Percentiles rank a stretch among this genome's conserved stretches.
Conservation (phyloP, 2,329 filamentous ascomycete genomes). For the Fusarium humuli region DNA sequence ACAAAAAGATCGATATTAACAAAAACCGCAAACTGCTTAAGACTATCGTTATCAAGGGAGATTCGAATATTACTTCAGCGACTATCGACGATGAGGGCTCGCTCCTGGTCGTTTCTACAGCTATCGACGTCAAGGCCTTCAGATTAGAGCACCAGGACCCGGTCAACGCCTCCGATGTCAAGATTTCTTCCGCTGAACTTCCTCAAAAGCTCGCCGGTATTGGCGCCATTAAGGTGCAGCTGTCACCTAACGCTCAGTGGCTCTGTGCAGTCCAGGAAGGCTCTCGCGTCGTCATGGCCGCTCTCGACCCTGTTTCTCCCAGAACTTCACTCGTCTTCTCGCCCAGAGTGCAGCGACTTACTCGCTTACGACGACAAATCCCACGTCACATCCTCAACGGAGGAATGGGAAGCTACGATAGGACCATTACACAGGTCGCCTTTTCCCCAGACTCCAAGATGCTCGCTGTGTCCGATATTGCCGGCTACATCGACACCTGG, state of each 20-base stretch:
- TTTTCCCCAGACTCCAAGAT: slow-evolving; percentile 87
- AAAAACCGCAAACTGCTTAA: slow-evolving; percentile 74
- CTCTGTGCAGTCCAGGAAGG: slow-evolving; percentile 73
- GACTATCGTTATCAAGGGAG: slow-evolving; percentile 75
- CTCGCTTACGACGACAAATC: slow-evolving; percentile 65
- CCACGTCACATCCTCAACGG: slow-evolving; percentile 69
- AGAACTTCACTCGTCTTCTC: slow-evolving; percentile 48
- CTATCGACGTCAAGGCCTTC: slow-evolving; percentile 81
- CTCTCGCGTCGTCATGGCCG: slow-evolving; percentile 65
- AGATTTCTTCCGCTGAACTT: slow-evolving; percentile 76
- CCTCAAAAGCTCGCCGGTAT: slow-evolving; percentile 65
- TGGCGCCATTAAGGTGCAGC: slow-evolving; percentile 76
- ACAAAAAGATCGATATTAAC: slow-evolving; percentile 57
- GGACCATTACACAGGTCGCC: slow-evolving; percentile 76
- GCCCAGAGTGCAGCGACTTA: slow-evolving; percentile 57
- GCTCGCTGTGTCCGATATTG: slow-evolving; percentile 82
- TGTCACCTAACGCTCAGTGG: slow-evolving; percentile 79
- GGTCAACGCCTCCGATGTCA: slow-evolving; percentile 68
- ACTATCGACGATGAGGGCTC: slow-evolving; percentile 77
- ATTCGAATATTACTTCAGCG: slow-evolving; percentile 84
- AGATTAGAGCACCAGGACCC: slow-evolving; percentile 67
- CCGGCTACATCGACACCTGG: slow-evolving; percentile 91
- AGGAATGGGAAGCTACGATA: slow-evolving; percentile 79
- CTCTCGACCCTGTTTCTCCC: slow-evolving; percentile 38
- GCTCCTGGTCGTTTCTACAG: slow-evolving; percentile 80